These are phyloP conservation scores for Fusarium sp. DNA, from an alignment of 2,329 filamentous ascomycete species.

Conservation along the genomic window DNA sequence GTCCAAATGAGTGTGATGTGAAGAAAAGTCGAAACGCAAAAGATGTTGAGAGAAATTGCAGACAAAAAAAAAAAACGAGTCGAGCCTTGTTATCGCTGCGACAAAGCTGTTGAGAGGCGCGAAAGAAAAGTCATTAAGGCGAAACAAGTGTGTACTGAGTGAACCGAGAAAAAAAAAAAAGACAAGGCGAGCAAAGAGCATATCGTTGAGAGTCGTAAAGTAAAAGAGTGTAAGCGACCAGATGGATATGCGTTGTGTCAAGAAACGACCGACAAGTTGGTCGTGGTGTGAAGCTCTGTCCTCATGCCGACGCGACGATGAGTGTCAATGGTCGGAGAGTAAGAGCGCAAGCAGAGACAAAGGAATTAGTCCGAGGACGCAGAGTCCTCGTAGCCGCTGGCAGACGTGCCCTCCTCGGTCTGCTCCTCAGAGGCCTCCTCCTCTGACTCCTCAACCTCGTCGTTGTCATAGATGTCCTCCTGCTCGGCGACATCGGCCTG, in stretches of 20 bases:
- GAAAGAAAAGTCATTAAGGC: background rate
- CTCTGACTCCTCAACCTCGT: background rate
- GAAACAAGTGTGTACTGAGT: background rate
- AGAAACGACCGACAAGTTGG: background rate
- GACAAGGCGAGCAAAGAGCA: background rate
- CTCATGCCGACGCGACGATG: background rate
- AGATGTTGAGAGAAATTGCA: background rate
- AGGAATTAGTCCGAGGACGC: background rate
- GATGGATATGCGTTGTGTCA: background rate
- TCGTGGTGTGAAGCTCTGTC: background rate
- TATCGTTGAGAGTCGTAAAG: background rate
- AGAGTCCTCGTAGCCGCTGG: background rate
- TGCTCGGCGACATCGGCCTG: slow-evolving; percentile 1
- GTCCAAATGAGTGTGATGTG: background rate
- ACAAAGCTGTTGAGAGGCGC: background rate
- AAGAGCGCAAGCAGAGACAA: background rate
- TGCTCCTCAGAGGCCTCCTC: slow-evolving; percentile 8
- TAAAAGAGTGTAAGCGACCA: background rate
- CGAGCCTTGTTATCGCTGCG: background rate
- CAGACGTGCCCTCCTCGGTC: background rate
- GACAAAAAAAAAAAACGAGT: background rate
- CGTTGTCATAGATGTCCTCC: background rate
- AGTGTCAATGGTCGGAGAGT: background rate
- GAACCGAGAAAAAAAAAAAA: background rate
- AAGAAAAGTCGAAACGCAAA: background rate